Conservation (phyloP, 108 stramenopile genomes). For the Mayamaea pseudoterrestris region DNA sequence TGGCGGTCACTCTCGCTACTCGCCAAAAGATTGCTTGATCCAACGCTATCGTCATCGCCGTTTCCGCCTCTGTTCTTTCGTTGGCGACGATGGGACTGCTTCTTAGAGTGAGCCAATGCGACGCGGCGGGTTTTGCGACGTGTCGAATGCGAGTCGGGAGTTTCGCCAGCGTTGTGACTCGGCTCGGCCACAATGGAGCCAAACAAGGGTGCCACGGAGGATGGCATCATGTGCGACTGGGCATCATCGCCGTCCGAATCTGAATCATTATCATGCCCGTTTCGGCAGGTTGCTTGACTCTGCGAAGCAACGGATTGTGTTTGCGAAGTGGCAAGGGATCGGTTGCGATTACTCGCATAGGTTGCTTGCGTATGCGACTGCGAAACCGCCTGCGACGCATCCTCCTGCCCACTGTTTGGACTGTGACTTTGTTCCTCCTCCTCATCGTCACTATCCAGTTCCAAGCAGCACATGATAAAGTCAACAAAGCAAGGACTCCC, state of each 20-base stretch:
- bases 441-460: conserved; percentile 37
- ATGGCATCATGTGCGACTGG: too few species aligned
- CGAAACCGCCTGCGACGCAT: neutral
- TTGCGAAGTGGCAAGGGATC: neutral
- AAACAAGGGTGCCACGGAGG: too few species aligned
- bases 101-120: neutral
- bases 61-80: neutral
- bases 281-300: neutral
- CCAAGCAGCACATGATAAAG: conserved; percentile 47
- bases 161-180: neutral
- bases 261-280: neutral
- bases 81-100: neutral
- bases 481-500: conserved; percentile 46
- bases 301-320: neutral
- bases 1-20: too few species aligned
- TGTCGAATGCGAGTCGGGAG: neutral
- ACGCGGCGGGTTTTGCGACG: neutral
- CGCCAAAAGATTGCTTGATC: too few species aligned
- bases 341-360: neutral
- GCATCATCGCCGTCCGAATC: neutral
- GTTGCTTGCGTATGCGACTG: neutral
- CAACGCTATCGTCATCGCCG: neutral
- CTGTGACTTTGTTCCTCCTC: conserved; percentile 1
- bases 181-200: too few species aligned
- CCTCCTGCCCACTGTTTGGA: too few species aligned